A percentile compares a stretch with the other conserved stretches of the same genome.
Conservation (phyloP, 208 protist species). For the Leishmania gerbilli region DNA sequence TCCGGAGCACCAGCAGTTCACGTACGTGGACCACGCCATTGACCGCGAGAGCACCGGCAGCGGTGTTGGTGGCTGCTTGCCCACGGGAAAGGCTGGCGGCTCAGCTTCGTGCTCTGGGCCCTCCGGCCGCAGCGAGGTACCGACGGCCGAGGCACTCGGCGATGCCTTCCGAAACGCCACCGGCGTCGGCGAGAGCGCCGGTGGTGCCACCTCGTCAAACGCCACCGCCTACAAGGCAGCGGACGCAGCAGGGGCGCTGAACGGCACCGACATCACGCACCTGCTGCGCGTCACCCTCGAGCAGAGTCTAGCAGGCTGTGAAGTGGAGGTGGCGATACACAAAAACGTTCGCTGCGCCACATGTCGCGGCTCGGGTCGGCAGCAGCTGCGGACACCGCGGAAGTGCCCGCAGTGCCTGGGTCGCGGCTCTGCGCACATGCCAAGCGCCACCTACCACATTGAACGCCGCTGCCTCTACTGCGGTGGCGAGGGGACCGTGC, state of each 20-base stretch:
- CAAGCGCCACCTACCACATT: constrained; percentile 88
- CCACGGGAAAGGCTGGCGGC: not conserved
- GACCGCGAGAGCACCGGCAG: constrained; percentile 13
- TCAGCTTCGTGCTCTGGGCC: not conserved
- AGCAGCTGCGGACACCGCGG: constrained; percentile 36
- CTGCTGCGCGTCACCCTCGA: constrained; percentile 71
- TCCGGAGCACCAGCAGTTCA: constrained; percentile 74
- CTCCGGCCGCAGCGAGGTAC: not conserved
- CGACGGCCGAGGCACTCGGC: constrained; percentile 44
- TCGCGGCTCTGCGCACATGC: constrained; percentile 59
- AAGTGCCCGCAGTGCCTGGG: constrained; percentile 85
- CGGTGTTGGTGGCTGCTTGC: not conserved
- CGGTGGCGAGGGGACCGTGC: constrained; percentile 64
- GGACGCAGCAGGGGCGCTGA: constrained; percentile 37
- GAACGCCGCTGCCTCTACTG: constrained; percentile 83
- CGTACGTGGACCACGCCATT: constrained; percentile 69
- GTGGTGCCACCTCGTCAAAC: constrained; percentile 29
- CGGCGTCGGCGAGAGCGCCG: constrained; percentile 19
- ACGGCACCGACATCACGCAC: constrained; percentile 66
- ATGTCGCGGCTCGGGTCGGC: constrained; percentile 57
- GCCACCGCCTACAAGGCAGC: constrained; percentile 50
- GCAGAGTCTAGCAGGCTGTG: constrained; percentile 70
- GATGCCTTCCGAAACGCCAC: constrained; percentile 51
- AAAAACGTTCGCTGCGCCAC: constrained; percentile 49
- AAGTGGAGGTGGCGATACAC: constrained; percentile 43